Conservation (phyloP, 257 asterid genomes). For the Solanum boliviense region DNA sequence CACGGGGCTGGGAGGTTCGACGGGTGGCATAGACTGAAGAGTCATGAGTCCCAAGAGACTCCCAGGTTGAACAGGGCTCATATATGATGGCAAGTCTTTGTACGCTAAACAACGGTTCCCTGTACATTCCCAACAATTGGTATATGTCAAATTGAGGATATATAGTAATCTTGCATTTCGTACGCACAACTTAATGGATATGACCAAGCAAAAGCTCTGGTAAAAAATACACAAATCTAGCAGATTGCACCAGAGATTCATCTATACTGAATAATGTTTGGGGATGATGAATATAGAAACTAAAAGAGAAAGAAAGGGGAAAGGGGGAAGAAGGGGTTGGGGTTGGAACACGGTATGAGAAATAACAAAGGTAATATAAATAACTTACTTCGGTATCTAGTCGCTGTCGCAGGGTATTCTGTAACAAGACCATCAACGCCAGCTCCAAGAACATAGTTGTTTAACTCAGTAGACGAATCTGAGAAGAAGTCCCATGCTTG, state of each 20-base stretch:
- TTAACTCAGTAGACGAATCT: constrained; percentile 65
- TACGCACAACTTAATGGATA: neutral
- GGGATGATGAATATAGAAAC: neutral
- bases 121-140: constrained; percentile 13
- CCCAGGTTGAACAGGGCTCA: constrained; percentile 50
- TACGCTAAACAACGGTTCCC: constrained; percentile 69
- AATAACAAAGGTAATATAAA: neutral
- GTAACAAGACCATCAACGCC: constrained; percentile 51
- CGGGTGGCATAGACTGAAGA: constrained; percentile 34
- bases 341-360: neutral
- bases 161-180: neutral
- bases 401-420: constrained; percentile 63
- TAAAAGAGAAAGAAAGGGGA: neutral
- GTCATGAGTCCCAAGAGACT: constrained; percentile 31
- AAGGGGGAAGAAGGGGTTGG: neutral
- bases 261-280: neutral
- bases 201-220: neutral
- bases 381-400: constrained; percentile 67
- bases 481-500: constrained; percentile 87
- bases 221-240: neutral
- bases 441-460: constrained; percentile 11
- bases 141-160: neutral
- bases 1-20: constrained; percentile 57
- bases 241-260: neutral
- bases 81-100: constrained; percentile 32